Percentiles rank a stretch among this genome's conserved stretches.
Conservation (phyloP, 73 alveolate genomes). For the Strombidium stylifer region DNA sequence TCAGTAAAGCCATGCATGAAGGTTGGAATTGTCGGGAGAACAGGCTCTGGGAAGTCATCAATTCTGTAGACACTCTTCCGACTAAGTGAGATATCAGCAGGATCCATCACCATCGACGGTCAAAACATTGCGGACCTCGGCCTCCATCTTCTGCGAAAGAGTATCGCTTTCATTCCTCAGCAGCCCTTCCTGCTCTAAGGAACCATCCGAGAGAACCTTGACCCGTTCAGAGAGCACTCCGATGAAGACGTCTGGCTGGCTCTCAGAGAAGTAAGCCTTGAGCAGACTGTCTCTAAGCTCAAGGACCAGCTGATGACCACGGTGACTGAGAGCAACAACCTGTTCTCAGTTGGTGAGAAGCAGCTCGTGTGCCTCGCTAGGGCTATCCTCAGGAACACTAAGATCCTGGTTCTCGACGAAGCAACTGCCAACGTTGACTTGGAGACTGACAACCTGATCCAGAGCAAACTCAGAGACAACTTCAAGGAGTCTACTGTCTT, state of each 20-base stretch:
- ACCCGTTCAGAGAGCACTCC: slow-evolving; percentile 22
- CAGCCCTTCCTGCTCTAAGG: slow-evolving; percentile 71
- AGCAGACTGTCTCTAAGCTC: too few species aligned
- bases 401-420: slow-evolving; percentile 18
- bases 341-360: slow-evolving; percentile 34
- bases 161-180: slow-evolving; percentile 78
- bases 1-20: slow-evolving; percentile 68
- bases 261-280: slow-evolving; percentile 8
- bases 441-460: slow-evolving; percentile 9
- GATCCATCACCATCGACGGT: slow-evolving; percentile 48
- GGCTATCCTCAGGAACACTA: slow-evolving; percentile 2
- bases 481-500: slow-evolving; percentile 1
- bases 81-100: slow-evolving; percentile 29
- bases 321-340: not conserved
- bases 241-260: slow-evolving; percentile 5
- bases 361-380: slow-evolving; percentile 40
- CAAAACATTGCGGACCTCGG: slow-evolving; percentile 34
- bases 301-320: not conserved
- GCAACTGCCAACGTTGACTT: slow-evolving; percentile 23
- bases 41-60: slow-evolving; percentile 61
- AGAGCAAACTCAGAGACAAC: slow-evolving; percentile 2
- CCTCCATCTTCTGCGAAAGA: slow-evolving; percentile 63
- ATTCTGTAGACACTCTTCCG: slow-evolving; percentile 39
- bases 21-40: slow-evolving; percentile 59
- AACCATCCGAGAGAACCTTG: slow-evolving; percentile 50